Evolutionary conservation across 1,284 basidiomycete genomes (phyloP).

Genomic region (Abortiporus biennis): DNA sequence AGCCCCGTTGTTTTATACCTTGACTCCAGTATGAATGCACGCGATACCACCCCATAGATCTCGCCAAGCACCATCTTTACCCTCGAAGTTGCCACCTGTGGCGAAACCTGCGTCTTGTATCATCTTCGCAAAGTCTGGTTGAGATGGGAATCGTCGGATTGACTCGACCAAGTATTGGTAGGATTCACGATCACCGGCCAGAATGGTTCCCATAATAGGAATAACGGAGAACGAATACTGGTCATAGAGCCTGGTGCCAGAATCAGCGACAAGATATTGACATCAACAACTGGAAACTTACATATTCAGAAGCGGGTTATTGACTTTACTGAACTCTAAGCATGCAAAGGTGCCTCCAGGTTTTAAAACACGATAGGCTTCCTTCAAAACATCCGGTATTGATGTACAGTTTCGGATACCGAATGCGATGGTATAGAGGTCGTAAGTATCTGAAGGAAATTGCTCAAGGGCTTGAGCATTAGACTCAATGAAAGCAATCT

Average conservation of each 20-base stretch:
- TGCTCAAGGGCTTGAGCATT: conserved; percentile 85
- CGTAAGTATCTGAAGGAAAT: conserved; percentile 79
- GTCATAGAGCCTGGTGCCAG: conserved; percentile 73
- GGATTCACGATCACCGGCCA: conserved; percentile 92
- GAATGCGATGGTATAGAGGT: conserved; percentile 98
- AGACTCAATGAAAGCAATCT: conserved; percentile 89
- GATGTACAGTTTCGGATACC: conserved; percentile 98
- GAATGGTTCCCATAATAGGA: conserved; percentile 89
- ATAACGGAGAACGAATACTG: conserved; percentile 97
- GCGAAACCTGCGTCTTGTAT: conserved; percentile 81
- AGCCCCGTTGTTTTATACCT: conserved; percentile 50
- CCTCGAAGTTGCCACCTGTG: conserved; percentile 64
- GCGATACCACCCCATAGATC: conserved; percentile 87
- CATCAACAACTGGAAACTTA: conserved; percentile 35
- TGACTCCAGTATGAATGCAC: conserved; percentile 81
- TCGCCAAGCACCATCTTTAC: conserved; percentile 84
- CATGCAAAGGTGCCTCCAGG: conserved; percentile 96
- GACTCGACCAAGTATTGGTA: conserved; percentile 99
- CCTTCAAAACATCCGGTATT: conserved; percentile 81
- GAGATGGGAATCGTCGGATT: conserved; percentile 90
- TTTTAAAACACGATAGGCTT: conserved; percentile 93
- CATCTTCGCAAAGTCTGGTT: conserved; percentile 89
- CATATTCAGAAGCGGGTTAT: conserved; percentile 84
- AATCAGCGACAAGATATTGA: not conserved
- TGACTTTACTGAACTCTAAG: conserved; percentile 94